Evolutionary conservation across 2,329 filamentous ascomycete species (phyloP), one percentile per base, ranked within the genome.

Genomic region (Clonostachys sp.): DNA sequence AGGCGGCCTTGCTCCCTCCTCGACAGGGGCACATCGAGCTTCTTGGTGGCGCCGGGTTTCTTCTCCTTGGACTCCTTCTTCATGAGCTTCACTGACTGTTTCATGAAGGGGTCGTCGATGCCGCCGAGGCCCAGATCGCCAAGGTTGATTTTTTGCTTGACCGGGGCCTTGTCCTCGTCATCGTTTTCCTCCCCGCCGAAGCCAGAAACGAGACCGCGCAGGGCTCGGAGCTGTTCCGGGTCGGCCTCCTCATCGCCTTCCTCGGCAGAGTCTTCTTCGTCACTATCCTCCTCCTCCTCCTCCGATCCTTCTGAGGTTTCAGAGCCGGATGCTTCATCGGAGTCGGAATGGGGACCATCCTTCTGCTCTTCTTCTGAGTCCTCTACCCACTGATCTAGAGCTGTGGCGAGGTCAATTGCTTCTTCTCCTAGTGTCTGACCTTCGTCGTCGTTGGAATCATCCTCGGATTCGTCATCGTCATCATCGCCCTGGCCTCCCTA

Each of bases 1-100:
- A 96, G 69, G 44, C 84, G 83, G 61, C 91, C 91, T 65, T 97
- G 92, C 57, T 95, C 87, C 51, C 91, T 81, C 62, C 88, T 91
- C 2, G 89, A 83, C 6, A 96, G 75, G 13, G 92, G 91, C 3
- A 91, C 87, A 33, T 87, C 84, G 5, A 97, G 77, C 65, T 90
- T 95, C 72, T 82, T 72, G 65, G 72, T 61, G 44, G 66, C 62
- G 58, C 76, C 70, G 1, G 69, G 65, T 1, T 68, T 63, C 34
- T 59, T 65, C 50, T 68, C 68, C 55, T 81, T 82, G 42, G 79
- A 72, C 54, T 85, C 81, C 59, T 81, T 84, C 52, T 74, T 78
- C 60, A 91, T 77, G 52, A 88, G 77, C 65, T 92, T 94, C 44
- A 94, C 74, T 0, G 89, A 86, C 58, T 86, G 90, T 61, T 89